These are phyloP conservation scores for Saccharomycopsis babjevae DNA, from an alignment of 805 yeast species.

Conservation along the genomic window DNA sequence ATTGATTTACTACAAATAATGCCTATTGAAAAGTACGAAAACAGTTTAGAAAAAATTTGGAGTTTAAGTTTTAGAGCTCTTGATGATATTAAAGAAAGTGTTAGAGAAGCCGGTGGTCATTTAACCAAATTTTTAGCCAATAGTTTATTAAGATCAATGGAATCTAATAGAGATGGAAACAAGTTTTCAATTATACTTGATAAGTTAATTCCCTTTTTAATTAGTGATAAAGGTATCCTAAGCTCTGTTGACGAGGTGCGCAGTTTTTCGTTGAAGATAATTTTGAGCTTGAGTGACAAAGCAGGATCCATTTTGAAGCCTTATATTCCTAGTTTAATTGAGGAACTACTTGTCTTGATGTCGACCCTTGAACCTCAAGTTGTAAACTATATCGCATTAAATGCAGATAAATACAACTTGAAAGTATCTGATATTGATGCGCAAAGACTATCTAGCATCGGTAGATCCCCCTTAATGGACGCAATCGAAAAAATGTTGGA, in stretches of 20 bases:
- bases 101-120: conserved; percentile 66
- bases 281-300: conserved; percentile 59
- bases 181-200: conserved; percentile 26
- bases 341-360: conserved; percentile 60
- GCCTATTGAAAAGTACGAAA: conserved; percentile 35
- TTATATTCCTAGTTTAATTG: conserved; percentile 58
- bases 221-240: conserved; percentile 69
- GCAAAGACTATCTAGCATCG: conserved; percentile 59
- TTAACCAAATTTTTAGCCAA: conserved; percentile 60
- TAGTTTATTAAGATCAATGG: conserved; percentile 48
- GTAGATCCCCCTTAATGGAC: conserved; percentile 82
- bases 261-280: conserved; percentile 60
- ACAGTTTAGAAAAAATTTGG: conserved; percentile 63
- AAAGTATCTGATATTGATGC: conserved; percentile 66
- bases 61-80: conserved; percentile 75
- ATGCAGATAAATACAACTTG: conserved; percentile 80
- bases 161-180: conserved; percentile 25
- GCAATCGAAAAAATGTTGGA: conserved; percentile 66
- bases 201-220: conserved; percentile 63
- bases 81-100: conserved; percentile 94
- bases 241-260: conserved; percentile 83
- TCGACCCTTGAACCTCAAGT: conserved; percentile 89
- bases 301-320: conserved; percentile 49
- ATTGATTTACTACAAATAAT: conserved; percentile 58
- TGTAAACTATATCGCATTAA: conserved; percentile 72